Percentiles rank a stretch among this genome's conserved stretches.
phyloP scores from a whole-genome alignment of 208 protist genomes.

The Lotmaria passim region DNA sequence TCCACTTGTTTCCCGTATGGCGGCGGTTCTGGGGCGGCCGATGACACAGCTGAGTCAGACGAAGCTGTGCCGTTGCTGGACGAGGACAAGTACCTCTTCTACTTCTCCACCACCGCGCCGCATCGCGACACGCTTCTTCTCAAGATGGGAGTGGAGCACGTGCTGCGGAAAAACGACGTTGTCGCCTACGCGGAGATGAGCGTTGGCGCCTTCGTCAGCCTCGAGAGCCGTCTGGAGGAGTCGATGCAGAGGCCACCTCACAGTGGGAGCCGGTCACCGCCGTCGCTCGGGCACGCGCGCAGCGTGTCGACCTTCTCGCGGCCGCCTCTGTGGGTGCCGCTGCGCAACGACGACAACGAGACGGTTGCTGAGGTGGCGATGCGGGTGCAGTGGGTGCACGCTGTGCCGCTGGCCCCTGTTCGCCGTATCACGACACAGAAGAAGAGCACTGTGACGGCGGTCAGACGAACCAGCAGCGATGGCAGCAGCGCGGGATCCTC shows the following conservation, averaged over 20 bases:
- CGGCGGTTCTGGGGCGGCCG: background rate
- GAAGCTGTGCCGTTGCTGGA: slow-evolving; percentile 17
- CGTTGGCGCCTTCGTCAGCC: slow-evolving; percentile 19
- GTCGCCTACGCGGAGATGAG: slow-evolving; percentile 27
- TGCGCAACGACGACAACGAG: background rate
- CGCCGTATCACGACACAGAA: slow-evolving; percentile 21
- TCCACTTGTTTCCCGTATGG: background rate
- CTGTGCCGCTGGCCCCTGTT: background rate
- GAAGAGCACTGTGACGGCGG: slow-evolving; percentile 7
- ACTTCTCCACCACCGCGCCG: slow-evolving; percentile 12
- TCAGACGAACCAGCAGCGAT: background rate
- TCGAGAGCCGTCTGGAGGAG: slow-evolving; percentile 17
- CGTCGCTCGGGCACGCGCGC: background rate
- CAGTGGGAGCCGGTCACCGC: background rate
- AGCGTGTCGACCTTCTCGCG: background rate
- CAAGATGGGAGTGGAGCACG: slow-evolving; percentile 21
- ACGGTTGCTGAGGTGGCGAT: slow-evolving; percentile 16
- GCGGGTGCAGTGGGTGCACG: slow-evolving; percentile 19
- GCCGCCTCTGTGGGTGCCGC: slow-evolving; percentile 2
- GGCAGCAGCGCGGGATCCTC: background rate
- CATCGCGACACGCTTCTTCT: slow-evolving; percentile 9
- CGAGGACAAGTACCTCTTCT: slow-evolving; percentile 19
- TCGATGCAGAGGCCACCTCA: slow-evolving; percentile 6
- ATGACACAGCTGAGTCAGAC: no score
- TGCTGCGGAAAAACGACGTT: slow-evolving; percentile 25